Conservation (phyloP, 2,329 filamentous ascomycete genomes). For the Chalaropsis thielavioides region DNA sequence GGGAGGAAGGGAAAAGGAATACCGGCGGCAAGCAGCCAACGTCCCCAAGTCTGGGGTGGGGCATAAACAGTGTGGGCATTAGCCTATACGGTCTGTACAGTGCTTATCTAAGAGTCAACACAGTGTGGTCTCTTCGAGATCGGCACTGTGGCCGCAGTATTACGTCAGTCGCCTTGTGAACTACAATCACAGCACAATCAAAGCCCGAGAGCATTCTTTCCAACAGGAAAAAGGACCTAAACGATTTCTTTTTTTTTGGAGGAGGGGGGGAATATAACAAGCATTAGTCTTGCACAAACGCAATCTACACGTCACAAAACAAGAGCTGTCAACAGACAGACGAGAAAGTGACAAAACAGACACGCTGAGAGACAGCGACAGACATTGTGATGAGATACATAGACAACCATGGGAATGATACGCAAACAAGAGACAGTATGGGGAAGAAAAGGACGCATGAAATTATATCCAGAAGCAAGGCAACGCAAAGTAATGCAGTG, state of each 20-base stretch:
- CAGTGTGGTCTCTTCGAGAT: not conserved
- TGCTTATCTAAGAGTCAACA: too few relatives aligned
- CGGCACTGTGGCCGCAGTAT: not conserved
- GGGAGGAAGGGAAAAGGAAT: not conserved
- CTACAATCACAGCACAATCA: not conserved
- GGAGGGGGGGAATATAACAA: not conserved
- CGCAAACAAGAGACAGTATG: not conserved
- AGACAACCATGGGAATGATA: constrained; percentile 2
- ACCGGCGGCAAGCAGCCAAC: not conserved
- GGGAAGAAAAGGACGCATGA: not conserved
- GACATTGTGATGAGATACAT: not conserved
- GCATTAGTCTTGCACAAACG: not conserved
- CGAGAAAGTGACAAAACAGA: not conserved
- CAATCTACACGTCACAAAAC: not conserved
- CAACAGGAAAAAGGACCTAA: not conserved
- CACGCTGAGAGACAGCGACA: not conserved
- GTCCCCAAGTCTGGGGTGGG: not conserved
- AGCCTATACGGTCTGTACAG: not conserved
- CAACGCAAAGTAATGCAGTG: not conserved
- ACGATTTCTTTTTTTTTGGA: not conserved
- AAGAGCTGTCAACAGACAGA: not conserved
- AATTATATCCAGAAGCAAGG: constrained; percentile 2
- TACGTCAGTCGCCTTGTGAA: not conserved
- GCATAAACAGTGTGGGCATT: not conserved
- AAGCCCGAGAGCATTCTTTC: not conserved